These are phyloP conservation scores for Heimioporus sp. DNA, from an alignment of 768 basidiomycete genomes.

Conservation along the genomic window DNA sequence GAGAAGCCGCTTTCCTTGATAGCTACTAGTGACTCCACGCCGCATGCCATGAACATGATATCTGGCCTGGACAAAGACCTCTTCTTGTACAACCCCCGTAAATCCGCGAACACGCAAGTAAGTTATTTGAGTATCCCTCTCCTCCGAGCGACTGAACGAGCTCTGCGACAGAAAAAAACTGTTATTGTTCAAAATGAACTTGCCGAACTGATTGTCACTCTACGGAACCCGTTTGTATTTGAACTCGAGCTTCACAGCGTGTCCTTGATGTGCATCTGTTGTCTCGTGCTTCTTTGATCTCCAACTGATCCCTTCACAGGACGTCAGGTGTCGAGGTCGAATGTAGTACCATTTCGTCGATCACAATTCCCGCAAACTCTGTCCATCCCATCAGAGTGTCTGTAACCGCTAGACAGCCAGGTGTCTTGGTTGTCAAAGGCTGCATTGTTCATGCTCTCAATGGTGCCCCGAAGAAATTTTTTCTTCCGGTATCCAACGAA, in stretches of 20 bases:
- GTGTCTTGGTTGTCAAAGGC: conserved; percentile 71
- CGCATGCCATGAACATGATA: conserved; percentile 44
- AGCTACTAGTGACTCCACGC: conserved; percentile 36
- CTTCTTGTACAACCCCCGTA: conserved; percentile 91
- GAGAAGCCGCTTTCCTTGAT: conserved; percentile 68
- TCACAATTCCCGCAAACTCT: conserved; percentile 71
- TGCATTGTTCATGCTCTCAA: conserved; percentile 77
- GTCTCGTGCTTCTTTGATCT: neutral
- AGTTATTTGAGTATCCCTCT: conserved; percentile 12
- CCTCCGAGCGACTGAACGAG: conserved; percentile 1
- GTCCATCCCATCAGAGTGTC: conserved; percentile 70
- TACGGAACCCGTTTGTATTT: conserved; percentile 93
- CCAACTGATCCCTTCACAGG: conserved; percentile 40
- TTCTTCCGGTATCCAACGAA: conserved; percentile 69
- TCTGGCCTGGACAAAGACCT: conserved; percentile 66
- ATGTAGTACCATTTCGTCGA: conserved; percentile 52
- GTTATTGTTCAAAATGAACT: conserved; percentile 80
- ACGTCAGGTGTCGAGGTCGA: conserved; percentile 80
- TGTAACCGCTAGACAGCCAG: conserved; percentile 63
- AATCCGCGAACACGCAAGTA: conserved; percentile 56
- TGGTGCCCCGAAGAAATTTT: conserved; percentile 66
- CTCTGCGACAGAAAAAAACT: conserved; percentile 45
- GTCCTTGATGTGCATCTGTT: conserved; percentile 62
- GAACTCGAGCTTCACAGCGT: conserved; percentile 85
- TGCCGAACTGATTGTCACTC: conserved; percentile 76